phyloP scores from a whole-genome alignment of 2,329 filamentous ascomycete species.

The Pseudopyrenochaeta lycopersici region DNA sequence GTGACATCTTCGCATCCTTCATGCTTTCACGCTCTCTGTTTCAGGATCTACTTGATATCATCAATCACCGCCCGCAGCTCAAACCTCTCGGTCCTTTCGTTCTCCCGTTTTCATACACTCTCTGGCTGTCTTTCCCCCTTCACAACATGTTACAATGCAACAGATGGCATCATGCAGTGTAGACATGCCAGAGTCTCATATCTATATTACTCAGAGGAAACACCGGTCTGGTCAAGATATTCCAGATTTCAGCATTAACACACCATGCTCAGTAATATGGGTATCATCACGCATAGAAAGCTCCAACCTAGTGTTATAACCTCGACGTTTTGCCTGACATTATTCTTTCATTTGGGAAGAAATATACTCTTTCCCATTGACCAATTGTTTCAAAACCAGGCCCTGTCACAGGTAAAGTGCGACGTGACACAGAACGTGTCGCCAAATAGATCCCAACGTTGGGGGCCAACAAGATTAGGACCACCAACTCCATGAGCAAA shows the following conservation, averaged over 20 bases:
- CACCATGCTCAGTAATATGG: background rate
- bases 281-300: background rate
- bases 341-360: background rate
- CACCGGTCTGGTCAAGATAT: background rate
- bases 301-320: conserved; percentile 7
- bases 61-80: too few relatives aligned
- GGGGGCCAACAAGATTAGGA: conserved; percentile 1
- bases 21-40: background rate
- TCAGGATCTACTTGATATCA: background rate
- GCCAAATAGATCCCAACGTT: background rate
- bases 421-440: conserved; percentile 7
- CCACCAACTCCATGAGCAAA: background rate
- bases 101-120: background rate
- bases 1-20: conserved; percentile 2
- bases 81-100: background rate
- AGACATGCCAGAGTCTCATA: background rate
- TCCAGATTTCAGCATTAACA: background rate
- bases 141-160: too few relatives aligned
- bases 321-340: background rate
- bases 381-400: conserved; percentile 13
- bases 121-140: background rate
- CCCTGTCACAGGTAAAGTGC: conserved; percentile 8
- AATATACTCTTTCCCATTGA: conserved; percentile 6
- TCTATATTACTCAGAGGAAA: background rate
- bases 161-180: too few relatives aligned